phyloP scores from a whole-genome alignment of 495 filamentous ascomycete genomes.

The Aspergillus hancockii region DNA sequence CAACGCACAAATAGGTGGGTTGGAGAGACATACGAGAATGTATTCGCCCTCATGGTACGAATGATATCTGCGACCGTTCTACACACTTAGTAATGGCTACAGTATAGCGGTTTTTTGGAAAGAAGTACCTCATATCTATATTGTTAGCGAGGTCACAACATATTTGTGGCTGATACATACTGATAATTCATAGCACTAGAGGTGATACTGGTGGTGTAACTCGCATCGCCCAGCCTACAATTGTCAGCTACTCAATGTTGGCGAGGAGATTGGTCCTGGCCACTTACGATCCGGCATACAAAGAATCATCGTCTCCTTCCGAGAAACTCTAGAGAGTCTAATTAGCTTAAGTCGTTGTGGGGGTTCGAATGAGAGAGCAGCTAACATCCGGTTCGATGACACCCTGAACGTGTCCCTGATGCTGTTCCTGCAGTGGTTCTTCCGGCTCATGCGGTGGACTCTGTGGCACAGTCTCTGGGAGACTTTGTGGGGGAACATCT shows the following conservation, averaged over 20 bases:
- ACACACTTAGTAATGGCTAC: neutral
- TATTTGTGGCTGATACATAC: conserved; percentile 27
- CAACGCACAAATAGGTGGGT: neutral
- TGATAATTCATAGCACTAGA: conserved; percentile 46
- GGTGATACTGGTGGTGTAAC: conserved; percentile 39
- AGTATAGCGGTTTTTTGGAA: neutral
- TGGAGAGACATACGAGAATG: conserved; percentile 23
- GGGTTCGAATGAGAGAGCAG: neutral
- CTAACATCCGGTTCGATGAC: conserved; percentile 37
- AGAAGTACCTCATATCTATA: conserved; percentile 39
- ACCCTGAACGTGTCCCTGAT: neutral
- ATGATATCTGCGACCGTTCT: conserved; percentile 41
- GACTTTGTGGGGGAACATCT: neutral
- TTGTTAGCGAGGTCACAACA: neutral
- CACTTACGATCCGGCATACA: conserved; percentile 37
- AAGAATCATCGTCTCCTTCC: conserved; percentile 29
- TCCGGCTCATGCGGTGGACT: neutral
- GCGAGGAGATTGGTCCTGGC: neutral
- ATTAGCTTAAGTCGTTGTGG: neutral
- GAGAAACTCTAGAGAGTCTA: conserved; percentile 21
- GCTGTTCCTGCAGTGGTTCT: neutral
- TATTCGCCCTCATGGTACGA: conserved; percentile 35
- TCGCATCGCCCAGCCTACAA: conserved; percentile 28
- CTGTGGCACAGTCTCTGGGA: neutral
- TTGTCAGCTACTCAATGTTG: neutral